Conservation (phyloP, 2,329 filamentous ascomycete genomes). For the Huntiella savannae region DNA sequence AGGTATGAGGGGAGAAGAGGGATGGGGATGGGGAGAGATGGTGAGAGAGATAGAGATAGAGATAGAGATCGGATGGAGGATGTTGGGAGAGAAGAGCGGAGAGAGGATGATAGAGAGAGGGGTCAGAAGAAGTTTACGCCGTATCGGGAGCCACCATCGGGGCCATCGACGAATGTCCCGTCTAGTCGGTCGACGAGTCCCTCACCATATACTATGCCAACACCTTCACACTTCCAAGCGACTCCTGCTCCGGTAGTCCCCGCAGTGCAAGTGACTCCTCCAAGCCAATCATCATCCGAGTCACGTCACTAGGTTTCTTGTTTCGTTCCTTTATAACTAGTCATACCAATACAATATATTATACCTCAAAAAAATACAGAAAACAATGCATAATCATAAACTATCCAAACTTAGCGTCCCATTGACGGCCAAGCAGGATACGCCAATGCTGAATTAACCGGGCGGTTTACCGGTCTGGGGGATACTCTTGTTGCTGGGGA, state of each 20-base stretch:
- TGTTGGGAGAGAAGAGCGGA: no score
- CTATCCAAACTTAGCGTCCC: not conserved
- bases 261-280: not conserved
- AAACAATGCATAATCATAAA: not conserved
- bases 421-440: no score
- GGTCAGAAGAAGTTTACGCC: no score
- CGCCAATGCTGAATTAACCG: no score
- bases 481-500: no score
- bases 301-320: not conserved
- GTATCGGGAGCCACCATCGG: no score
- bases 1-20: not conserved
- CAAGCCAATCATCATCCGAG: not conserved
- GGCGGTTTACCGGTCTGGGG: no score
- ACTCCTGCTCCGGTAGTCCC: not conserved
- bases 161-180: no score
- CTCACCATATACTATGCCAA: not conserved
- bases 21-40: not conserved
- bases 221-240: not conserved
- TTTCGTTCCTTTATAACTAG: not conserved
- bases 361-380: not conserved
- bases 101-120: no score
- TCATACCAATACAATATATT: not conserved
- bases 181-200: not conserved
- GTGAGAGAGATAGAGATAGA: not conserved
- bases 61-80: not conserved